These are phyloP conservation scores for Conticribra guillardii DNA, from an alignment of 108 stramenopile genomes.

Conservation along the genomic window DNA sequence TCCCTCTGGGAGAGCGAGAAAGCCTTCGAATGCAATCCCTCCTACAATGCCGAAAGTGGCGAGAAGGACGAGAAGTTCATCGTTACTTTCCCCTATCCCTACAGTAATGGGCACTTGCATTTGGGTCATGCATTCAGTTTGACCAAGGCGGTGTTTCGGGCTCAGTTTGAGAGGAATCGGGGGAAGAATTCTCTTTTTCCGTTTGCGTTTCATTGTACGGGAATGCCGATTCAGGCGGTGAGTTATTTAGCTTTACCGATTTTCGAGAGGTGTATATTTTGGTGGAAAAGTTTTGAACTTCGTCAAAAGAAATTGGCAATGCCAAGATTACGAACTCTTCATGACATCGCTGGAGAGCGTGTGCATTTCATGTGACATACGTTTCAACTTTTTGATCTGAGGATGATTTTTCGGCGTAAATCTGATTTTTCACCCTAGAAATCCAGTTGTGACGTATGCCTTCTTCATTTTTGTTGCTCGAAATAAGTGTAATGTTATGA, in stretches of 20 bases:
- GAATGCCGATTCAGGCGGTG: conserved; percentile 99
- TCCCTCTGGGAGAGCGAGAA: conserved; percentile 72
- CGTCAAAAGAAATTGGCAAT: no score
- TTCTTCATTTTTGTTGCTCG: no score
- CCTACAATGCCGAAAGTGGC: conserved; percentile 19
- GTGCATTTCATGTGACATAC: no score
- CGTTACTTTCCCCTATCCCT: conserved; percentile 99
- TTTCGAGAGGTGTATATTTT: not conserved
- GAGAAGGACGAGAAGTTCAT: conserved; percentile 81
- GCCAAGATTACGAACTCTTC: not conserved
- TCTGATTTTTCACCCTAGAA: no score
- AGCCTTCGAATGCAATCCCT: conserved; percentile 79
- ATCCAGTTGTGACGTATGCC: no score
- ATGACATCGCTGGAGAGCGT: no score
- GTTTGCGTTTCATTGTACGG: conserved; percentile 99
- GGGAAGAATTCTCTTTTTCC: conserved; percentile 97
- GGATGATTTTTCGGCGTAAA: no score
- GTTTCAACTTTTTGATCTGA: no score
- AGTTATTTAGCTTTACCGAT: conserved; percentile 17
- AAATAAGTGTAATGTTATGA: no score
- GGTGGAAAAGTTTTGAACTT: no score
- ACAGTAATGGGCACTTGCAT: conserved; percentile 98
- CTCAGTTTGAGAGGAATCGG: conserved; percentile 91
- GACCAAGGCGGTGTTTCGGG: conserved; percentile 96
- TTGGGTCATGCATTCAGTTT: conserved; percentile 98